Conservation (phyloP, 1,284 basidiomycete species). For the Ceratobasidium sp. region DNA sequence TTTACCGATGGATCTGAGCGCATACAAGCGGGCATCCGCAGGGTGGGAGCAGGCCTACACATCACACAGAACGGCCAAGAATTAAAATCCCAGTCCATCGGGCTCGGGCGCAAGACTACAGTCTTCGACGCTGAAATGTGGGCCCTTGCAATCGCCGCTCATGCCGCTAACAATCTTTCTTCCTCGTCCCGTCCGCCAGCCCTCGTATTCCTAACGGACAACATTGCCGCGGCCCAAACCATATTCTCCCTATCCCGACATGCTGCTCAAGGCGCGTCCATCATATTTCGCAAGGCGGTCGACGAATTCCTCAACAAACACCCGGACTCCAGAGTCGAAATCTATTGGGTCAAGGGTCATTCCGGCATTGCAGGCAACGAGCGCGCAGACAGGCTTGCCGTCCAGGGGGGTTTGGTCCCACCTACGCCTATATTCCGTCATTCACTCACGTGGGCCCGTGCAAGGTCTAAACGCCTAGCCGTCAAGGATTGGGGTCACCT, state of each 20-base stretch:
- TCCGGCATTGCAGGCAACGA: conserved; percentile 46
- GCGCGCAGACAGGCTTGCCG: conserved; percentile 43
- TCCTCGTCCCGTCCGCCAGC: no score
- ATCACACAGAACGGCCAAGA: not conserved
- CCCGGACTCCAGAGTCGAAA: conserved; percentile 2
- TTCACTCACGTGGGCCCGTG: conserved; percentile 15
- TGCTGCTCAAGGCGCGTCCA: conserved; percentile 8
- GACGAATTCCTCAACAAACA: not conserved
- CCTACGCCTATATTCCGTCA: conserved; percentile 1
- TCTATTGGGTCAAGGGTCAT: conserved; percentile 54
- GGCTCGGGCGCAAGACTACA: not conserved
- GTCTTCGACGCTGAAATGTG: conserved; percentile 19
- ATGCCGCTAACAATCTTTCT: not conserved
- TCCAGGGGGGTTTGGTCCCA: not conserved
- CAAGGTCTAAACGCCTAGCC: not conserved
- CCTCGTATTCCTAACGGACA: not conserved
- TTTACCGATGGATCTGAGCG: conserved; percentile 10
- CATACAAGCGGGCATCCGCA: not conserved
- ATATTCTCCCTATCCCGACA: not conserved
- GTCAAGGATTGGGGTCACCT: not conserved
- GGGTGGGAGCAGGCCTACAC: not conserved
- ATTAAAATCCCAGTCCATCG: not conserved
- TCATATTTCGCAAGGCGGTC: conserved; percentile 8
- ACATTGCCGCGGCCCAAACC: not conserved
- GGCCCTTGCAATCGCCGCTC: not conserved